These are phyloP conservation scores for Phytopythium sindhum DNA, from an alignment of 352 stramenopile species.

Conservation along the genomic window DNA sequence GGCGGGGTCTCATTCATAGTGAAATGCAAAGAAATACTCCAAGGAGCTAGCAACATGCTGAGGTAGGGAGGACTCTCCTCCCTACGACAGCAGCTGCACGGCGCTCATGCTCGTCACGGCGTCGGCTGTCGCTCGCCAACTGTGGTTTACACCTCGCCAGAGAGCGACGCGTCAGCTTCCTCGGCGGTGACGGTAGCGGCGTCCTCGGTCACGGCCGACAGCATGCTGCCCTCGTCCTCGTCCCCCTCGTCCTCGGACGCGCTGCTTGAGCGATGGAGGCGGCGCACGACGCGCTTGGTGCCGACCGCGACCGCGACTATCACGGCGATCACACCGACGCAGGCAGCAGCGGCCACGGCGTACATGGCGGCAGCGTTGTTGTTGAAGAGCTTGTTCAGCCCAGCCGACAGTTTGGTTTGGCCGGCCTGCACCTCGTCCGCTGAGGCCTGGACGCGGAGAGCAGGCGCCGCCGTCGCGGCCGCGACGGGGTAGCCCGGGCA, in stretches of 20 bases:
- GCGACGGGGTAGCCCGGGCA: conserved; percentile 9
- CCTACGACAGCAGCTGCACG: too few relatives aligned
- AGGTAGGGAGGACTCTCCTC: too few relatives aligned
- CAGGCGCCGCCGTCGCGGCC: neutral
- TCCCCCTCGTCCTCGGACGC: conserved; percentile 13
- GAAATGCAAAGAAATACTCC: too few relatives aligned
- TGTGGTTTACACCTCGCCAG: neutral
- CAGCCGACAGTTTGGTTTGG: neutral
- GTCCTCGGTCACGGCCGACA: conserved; percentile 14
- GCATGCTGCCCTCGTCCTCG: conserved; percentile 17
- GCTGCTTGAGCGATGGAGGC: conserved; percentile 12
- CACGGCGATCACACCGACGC: conserved; percentile 27
- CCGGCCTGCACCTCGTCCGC: neutral
- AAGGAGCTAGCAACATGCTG: too few relatives aligned
- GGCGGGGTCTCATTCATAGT: too few relatives aligned
- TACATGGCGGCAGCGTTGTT: neutral
- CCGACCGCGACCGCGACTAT: conserved; percentile 20
- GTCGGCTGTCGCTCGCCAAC: too few relatives aligned
- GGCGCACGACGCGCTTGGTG: conserved; percentile 19
- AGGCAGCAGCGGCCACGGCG: conserved; percentile 2
- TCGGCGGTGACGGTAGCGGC: conserved; percentile 11
- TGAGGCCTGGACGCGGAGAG: neutral
- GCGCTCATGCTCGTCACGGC: too few relatives aligned
- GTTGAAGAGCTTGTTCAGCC: neutral
- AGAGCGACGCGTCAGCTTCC: conserved; percentile 1